These are phyloP conservation scores for Chenopodium album DNA, from an alignment of 148 eudicot species.

Conservation along the genomic window DNA sequence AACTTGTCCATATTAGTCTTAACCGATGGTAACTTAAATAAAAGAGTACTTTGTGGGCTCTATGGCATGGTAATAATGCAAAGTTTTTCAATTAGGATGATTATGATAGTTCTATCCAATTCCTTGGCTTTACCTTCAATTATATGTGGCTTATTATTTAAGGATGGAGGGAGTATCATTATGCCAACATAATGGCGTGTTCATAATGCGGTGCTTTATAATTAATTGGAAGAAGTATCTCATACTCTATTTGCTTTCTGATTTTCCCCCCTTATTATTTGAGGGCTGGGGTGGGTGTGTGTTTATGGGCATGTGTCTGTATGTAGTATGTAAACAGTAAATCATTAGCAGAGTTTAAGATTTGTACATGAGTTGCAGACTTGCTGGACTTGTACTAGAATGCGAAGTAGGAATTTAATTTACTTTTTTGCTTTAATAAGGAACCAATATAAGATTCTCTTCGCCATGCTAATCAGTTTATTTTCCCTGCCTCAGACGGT, in stretches of 20 bases:
- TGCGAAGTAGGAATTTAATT: too few relatives aligned
- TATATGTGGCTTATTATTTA: neutral
- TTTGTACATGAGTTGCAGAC: neutral
- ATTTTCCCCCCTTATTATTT: too few relatives aligned
- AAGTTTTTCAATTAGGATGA: too few relatives aligned
- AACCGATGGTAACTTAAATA: too few relatives aligned
- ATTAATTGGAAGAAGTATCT: neutral
- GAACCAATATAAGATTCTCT: neutral
- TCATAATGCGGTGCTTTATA: neutral
- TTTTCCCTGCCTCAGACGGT: conserved; percentile 40
- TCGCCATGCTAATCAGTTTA: conserved; percentile 12
- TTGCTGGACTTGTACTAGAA: neutral
- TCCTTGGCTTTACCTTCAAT: neutral
- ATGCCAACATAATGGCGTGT: too few relatives aligned
- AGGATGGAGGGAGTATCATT: neutral
- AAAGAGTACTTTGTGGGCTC: too few relatives aligned
- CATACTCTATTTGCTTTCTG: neutral
- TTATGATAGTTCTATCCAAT: too few relatives aligned
- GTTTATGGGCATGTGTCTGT: neutral
- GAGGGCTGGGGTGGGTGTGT: neutral
- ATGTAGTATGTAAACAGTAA: neutral
- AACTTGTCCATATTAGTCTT: too few relatives aligned
- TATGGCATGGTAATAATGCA: too few relatives aligned
- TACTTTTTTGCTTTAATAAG: neutral
- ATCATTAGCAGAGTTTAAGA: neutral